Percentiles rank a stretch among this genome's conserved stretches.
Evolutionary conservation across 2,329 filamentous ascomycete species (phyloP).

Genomic region (Penicillium paneum): DNA sequence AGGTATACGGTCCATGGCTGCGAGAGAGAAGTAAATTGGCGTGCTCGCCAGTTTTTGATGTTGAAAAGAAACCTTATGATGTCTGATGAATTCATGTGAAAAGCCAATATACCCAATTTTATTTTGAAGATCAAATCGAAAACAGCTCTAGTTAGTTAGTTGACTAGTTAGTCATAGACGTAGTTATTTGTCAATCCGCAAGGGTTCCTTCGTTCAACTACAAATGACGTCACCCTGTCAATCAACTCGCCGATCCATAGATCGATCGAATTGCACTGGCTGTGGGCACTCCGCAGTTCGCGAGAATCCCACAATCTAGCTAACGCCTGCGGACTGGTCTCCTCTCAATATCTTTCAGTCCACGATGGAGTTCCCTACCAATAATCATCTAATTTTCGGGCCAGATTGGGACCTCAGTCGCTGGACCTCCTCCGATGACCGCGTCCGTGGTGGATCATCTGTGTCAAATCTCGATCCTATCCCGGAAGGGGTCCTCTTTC

Average conservation of each 20-base stretch:
- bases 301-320: background rate
- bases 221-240: background rate
- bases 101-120: background rate
- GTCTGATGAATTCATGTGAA: background rate
- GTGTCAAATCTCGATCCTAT: conserved; percentile 49
- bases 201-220: background rate
- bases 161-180: background rate
- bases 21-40: conserved; percentile 4
- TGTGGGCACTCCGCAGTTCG: background rate
- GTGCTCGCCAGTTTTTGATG: conserved; percentile 7
- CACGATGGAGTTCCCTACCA: background rate
- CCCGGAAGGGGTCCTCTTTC: conserved; percentile 52
- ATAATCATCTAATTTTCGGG: background rate
- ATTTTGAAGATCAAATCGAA: background rate
- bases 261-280: background rate
- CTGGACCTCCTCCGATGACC: conserved; percentile 73
- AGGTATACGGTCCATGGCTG: conserved; percentile 9
- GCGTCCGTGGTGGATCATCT: conserved; percentile 71
- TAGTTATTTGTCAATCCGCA: background rate
- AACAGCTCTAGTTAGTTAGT: background rate
- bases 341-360: too few relatives aligned
- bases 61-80: conserved; percentile 9
- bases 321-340: background rate
- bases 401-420: conserved; percentile 22
- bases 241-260: background rate